Percentiles rank a stretch among this genome's conserved stretches.
phyloP scores from a whole-genome alignment of 495 filamentous ascomycete genomes.

The Penicillium bovifimosum region DNA sequence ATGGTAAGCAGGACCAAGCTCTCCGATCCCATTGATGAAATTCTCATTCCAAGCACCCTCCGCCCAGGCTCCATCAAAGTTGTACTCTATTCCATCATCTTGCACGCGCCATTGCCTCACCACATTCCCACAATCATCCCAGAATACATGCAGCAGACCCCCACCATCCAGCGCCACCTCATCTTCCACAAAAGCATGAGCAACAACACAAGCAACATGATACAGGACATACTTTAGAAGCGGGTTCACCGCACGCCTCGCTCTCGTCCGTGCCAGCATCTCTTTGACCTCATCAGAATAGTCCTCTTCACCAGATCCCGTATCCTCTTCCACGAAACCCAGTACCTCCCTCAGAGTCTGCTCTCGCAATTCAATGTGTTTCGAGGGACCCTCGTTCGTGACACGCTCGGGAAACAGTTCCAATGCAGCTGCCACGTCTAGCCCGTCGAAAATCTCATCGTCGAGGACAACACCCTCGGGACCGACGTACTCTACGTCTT shows the following conservation, averaged over 20 bases:
- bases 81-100: slow-evolving; percentile 3
- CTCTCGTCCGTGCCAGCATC: background rate
- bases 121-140: slow-evolving; percentile 16
- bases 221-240: background rate
- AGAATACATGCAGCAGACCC: slow-evolving; percentile 8
- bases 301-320: background rate
- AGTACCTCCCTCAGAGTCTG: too few relatives aligned
- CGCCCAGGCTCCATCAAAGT: slow-evolving; percentile 8
- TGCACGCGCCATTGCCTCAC: slow-evolving; percentile 11
- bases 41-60: background rate
- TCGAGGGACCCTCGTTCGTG: background rate
- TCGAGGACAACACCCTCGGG: background rate
- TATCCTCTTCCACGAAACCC: background rate
- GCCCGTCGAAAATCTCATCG: slow-evolving; percentile 1
- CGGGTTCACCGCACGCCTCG: background rate
- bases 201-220: slow-evolving; percentile 22
- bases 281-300: background rate
- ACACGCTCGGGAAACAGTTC: slow-evolving; percentile 7
- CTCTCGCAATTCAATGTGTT: too few relatives aligned
- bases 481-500: background rate
- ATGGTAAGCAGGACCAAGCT: background rate
- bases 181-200: slow-evolving; percentile 3
- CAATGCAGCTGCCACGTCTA: slow-evolving; percentile 1
- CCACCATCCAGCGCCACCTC: slow-evolving; percentile 4
- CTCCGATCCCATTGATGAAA: background rate